Conservation (phyloP, 2,329 filamentous ascomycete species). For the Capronia americana region DNA sequence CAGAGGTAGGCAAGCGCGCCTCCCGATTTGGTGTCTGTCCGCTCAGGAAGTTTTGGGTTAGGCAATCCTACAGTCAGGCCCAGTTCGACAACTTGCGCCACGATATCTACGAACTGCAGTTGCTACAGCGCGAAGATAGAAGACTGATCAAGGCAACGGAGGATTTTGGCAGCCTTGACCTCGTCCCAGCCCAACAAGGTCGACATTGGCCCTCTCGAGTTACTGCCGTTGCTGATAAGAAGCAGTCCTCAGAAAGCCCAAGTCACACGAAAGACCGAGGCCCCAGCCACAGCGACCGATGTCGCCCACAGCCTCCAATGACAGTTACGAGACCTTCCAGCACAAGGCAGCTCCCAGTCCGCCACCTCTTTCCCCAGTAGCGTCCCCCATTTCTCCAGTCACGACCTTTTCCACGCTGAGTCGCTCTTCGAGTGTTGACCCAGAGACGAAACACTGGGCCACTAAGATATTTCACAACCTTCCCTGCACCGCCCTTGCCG, state of each 20-base stretch:
- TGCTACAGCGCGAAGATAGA: constrained; percentile 29
- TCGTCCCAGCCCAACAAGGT: constrained; percentile 31
- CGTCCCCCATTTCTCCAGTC: constrained; percentile 28
- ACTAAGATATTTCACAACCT: constrained; percentile 46
- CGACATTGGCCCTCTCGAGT: not conserved
- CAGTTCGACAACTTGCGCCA: constrained; percentile 32
- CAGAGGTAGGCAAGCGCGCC: constrained; percentile 51
- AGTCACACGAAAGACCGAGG: constrained; percentile 33
- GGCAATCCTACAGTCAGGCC: constrained; percentile 27
- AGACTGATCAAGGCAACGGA: constrained; percentile 30
- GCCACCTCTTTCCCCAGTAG: constrained; percentile 22
- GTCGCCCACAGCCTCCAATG: constrained; percentile 35
- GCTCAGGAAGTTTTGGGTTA: constrained; percentile 26
- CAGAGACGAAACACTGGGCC: constrained; percentile 50
- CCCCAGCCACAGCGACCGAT: constrained; percentile 30
- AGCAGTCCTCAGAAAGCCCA: constrained; percentile 29
- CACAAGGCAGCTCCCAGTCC: constrained; percentile 32
- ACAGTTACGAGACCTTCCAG: constrained; percentile 33
- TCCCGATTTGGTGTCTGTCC: constrained; percentile 4
- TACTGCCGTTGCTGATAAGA: constrained; percentile 8
- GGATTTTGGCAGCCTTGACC: constrained; percentile 26
- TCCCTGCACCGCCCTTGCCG: constrained; percentile 33
- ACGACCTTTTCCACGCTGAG: constrained; percentile 38
- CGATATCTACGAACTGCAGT: constrained; percentile 36
- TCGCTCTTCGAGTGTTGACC: constrained; percentile 36